Evolutionary conservation across 352 stramenopile genomes (phyloP).

Genomic region (Pythium plurisporium): DNA sequence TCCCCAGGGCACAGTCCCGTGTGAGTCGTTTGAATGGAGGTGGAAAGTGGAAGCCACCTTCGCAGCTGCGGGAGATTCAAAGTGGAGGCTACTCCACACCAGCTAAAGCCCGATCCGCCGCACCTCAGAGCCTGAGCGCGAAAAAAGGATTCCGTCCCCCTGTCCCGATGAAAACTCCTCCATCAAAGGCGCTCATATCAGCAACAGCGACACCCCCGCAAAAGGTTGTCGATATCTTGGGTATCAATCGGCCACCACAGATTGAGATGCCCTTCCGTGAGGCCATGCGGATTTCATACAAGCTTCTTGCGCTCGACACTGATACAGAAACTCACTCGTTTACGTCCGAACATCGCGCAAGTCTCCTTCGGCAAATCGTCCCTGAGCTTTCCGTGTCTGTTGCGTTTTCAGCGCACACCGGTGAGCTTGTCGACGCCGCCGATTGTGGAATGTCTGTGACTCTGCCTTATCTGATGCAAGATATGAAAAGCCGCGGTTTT

Average conservation of each 20-base stretch:
- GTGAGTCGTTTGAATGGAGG: neutral
- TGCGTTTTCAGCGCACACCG: neutral
- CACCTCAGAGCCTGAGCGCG: conserved; percentile 15
- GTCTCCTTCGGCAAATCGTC: conserved; percentile 1
- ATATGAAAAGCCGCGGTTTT: conserved; percentile 28
- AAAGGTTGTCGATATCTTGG: conserved; percentile 9
- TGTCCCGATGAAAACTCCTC: conserved; percentile 30
- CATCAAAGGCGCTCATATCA: conserved; percentile 6
- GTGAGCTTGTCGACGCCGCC: neutral
- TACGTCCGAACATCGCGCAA: neutral
- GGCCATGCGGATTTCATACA: conserved; percentile 47
- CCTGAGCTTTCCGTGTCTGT: neutral
- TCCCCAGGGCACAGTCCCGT: neutral
- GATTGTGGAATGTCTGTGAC: neutral
- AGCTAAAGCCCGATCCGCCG: conserved; percentile 1
- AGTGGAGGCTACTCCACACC: conserved; percentile 7
- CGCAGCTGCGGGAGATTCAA: neutral
- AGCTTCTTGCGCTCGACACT: conserved; percentile 17
- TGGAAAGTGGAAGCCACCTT: neutral
- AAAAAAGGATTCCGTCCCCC: conserved; percentile 40
- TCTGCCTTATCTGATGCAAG: conserved; percentile 29
- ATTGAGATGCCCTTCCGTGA: conserved; percentile 26
- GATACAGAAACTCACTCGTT: neutral
- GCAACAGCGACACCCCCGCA: conserved; percentile 15
- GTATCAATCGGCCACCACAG: neutral